Conservation (phyloP, 2,329 filamentous ascomycete species). For the Colletotrichum destructivum region DNA sequence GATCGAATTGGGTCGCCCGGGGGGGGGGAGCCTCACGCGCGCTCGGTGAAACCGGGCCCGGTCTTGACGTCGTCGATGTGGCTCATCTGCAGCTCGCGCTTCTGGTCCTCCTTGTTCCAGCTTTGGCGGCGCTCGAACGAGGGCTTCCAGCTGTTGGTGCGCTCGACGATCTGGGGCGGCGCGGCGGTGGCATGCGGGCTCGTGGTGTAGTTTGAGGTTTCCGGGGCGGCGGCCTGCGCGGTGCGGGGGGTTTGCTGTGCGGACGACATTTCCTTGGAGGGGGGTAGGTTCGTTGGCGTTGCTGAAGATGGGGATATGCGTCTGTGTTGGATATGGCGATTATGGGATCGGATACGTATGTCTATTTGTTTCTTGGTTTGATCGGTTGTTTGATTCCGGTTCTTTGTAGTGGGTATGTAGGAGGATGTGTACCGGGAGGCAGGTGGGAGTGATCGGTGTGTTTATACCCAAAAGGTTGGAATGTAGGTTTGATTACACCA, state of each 20-base stretch:
- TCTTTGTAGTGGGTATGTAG: too few species aligned
- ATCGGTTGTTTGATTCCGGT: neutral
- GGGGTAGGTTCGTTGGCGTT: neutral
- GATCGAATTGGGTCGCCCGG: too few species aligned
- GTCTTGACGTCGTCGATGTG: constrained; percentile 54
- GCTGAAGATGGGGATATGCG: neutral
- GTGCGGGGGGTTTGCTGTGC: constrained; percentile 9
- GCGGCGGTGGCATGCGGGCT: neutral
- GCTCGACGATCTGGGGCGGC: constrained; percentile 49
- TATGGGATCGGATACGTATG: neutral
- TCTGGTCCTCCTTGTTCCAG: constrained; percentile 69
- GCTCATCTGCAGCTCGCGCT: constrained; percentile 66
- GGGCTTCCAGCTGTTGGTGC: constrained; percentile 63
- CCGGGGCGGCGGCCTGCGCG: constrained; percentile 8
- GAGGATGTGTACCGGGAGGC: neutral
- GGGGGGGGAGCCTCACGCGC: constrained; percentile 19
- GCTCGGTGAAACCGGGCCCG: constrained; percentile 61
- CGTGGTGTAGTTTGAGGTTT: constrained; percentile 6
- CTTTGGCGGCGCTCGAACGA: constrained; percentile 62
- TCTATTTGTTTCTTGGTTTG: neutral
- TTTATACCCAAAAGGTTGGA: constrained; percentile 5
- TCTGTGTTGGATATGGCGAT: neutral
- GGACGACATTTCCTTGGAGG: neutral
- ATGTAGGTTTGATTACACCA: constrained; percentile 18
- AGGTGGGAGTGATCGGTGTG: neutral